A percentile compares a stretch with the other conserved stretches of the same genome.
These are phyloP conservation scores for Psilocybe azurescens DNA, from an alignment of 768 basidiomycete genomes.

Conservation along the genomic window DNA sequence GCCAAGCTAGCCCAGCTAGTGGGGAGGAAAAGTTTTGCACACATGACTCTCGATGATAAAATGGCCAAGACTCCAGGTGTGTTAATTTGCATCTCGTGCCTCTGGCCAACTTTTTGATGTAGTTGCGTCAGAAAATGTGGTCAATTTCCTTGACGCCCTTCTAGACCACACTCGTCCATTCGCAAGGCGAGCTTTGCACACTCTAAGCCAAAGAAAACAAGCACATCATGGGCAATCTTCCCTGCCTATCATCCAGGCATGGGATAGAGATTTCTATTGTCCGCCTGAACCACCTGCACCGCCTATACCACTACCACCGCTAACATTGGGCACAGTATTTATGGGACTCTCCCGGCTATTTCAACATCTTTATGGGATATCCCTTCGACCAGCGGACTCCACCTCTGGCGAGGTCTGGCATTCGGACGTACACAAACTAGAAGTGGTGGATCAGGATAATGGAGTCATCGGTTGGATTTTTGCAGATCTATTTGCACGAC, in stretches of 20 bases:
- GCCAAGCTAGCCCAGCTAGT: conserved; percentile 85
- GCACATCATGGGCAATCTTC: conserved; percentile 62
- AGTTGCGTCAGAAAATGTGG: conserved; percentile 71
- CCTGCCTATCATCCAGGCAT: conserved; percentile 81
- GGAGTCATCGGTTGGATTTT: conserved; percentile 95
- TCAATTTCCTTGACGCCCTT: conserved; percentile 82
- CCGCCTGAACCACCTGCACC: conserved; percentile 80
- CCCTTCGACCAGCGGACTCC: conserved; percentile 71
- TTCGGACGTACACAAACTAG: conserved; percentile 84
- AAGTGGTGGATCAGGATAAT: conserved; percentile 88
- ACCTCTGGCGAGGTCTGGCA: conserved; percentile 90
- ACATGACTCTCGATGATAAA: conserved; percentile 90
- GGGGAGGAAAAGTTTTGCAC: conserved; percentile 84
- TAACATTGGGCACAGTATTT: conserved; percentile 91
- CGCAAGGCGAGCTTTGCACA: conserved; percentile 74
- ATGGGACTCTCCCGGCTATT: conserved; percentile 92
- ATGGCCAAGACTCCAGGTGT: conserved; percentile 95
- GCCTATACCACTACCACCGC: conserved; percentile 70
- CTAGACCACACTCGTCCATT: conserved; percentile 81
- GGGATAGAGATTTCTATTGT: conserved; percentile 97
- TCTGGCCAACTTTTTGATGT: background rate
- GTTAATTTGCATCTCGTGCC: background rate
- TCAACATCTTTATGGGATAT: conserved; percentile 85
- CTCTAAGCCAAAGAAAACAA: conserved; percentile 75
- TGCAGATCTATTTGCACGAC: conserved; percentile 86